These are phyloP conservation scores for Sugiyamaella sp. DNA, from an alignment of 1,139 yeast genomes.

Conservation along the genomic window DNA sequence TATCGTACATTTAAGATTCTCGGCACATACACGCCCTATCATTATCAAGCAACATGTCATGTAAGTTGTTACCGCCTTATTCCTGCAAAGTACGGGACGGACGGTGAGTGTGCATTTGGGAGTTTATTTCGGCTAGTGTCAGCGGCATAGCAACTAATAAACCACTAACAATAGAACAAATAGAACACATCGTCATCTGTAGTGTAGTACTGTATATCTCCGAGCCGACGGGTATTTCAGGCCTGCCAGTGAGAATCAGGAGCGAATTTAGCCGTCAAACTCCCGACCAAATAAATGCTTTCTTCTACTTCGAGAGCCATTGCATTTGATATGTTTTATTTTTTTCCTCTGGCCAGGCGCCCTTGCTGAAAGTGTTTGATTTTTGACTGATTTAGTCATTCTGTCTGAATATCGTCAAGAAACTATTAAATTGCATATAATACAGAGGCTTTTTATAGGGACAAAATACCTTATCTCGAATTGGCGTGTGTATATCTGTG, in stretches of 20 bases:
- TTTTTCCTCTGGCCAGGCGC: too few relatives aligned
- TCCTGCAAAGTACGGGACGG: background rate
- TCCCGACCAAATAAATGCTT: slow-evolving; percentile 1
- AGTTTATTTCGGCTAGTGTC: background rate
- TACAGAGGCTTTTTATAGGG: background rate
- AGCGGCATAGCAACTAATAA: background rate
- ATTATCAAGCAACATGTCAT: slow-evolving; percentile 10
- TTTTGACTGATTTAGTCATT: too few relatives aligned
- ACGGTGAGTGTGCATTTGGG: background rate
- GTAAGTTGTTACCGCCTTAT: background rate
- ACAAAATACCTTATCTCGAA: background rate
- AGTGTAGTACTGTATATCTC: too few relatives aligned
- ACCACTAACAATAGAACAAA: background rate
- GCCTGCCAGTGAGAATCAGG: too few relatives aligned
- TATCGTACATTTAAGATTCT: background rate
- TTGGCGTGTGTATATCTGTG: background rate
- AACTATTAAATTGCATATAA: background rate
- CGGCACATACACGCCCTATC: slow-evolving; percentile 10
- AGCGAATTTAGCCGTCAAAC: background rate
- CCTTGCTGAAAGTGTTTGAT: too few relatives aligned
- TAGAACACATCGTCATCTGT: too few relatives aligned
- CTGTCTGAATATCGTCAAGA: too few relatives aligned
- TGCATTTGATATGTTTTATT: too few relatives aligned
- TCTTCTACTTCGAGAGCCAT: too few relatives aligned
- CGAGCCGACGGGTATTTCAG: too few relatives aligned